phyloP scores from a whole-genome alignment of 768 basidiomycete genomes.

The Pisolithus orientalis region DNA sequence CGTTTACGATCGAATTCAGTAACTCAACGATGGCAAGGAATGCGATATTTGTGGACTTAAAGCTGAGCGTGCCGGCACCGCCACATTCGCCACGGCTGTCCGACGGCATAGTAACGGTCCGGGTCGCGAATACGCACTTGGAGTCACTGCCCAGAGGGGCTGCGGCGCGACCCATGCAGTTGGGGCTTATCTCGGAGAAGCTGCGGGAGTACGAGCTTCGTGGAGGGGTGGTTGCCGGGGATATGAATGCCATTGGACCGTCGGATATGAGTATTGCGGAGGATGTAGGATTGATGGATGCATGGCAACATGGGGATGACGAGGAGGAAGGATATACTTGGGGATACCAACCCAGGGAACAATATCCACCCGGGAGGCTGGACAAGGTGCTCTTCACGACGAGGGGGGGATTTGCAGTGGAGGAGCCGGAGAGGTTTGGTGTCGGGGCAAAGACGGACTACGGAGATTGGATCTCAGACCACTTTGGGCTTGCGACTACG shows the following conservation, averaged over 20 bases:
- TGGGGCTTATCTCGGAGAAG: constrained; percentile 45
- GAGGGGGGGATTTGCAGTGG: constrained; percentile 43
- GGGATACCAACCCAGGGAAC: constrained; percentile 53
- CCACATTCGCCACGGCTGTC: constrained; percentile 25
- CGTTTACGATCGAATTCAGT: constrained; percentile 48
- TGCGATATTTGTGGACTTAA: constrained; percentile 53
- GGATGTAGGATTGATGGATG: constrained; percentile 49
- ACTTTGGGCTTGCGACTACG: constrained; percentile 50
- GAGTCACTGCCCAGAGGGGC: constrained; percentile 53
- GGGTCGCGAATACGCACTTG: constrained; percentile 69
- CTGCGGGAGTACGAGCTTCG: constrained; percentile 40
- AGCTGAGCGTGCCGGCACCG: constrained; percentile 33
- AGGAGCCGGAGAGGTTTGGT: constrained; percentile 51
- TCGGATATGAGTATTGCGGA: constrained; percentile 38
- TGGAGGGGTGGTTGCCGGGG: constrained; percentile 62
- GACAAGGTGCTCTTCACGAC: constrained; percentile 62
- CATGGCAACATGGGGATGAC: constrained; percentile 44
- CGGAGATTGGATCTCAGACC: constrained; percentile 59
- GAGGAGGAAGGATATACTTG: constrained; percentile 53
- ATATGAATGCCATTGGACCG: constrained; percentile 61
- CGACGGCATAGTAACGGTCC: constrained; percentile 40
- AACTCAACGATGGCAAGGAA: constrained; percentile 45
- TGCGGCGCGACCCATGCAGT: constrained; percentile 41
- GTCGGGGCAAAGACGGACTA: constrained; percentile 40
- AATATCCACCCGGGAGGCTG: constrained; percentile 47